Evolutionary conservation across 441 rosid species (phyloP).

Genomic region (Bruguiera hainesii): DNA sequence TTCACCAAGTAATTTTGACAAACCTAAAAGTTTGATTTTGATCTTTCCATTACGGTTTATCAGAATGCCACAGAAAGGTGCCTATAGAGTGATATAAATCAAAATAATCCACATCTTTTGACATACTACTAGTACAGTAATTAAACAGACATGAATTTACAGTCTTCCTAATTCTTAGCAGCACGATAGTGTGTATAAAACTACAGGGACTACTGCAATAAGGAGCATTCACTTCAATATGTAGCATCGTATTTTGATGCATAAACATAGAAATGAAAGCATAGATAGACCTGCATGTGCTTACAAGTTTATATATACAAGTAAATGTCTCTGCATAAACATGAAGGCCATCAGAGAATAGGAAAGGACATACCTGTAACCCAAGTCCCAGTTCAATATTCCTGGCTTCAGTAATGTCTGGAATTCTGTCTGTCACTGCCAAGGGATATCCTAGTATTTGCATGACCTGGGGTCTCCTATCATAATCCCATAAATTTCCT

Average conservation of each 20-base stretch:
- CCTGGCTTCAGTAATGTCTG: constrained; percentile 87
- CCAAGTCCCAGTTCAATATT: constrained; percentile 96
- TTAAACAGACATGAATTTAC: too few relatives aligned
- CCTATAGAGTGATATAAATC: too few relatives aligned
- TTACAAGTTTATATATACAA: not conserved
- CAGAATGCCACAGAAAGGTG: too few relatives aligned
- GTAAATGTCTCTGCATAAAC: not conserved
- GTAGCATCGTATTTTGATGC: not conserved
- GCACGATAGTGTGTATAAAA: not conserved
- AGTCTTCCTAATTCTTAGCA: not conserved
- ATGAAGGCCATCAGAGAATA: not conserved
- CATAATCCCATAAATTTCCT: constrained; percentile 96
- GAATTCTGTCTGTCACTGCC: constrained; percentile 61
- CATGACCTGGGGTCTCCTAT: constrained; percentile 79
- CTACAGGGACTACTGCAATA: not conserved
- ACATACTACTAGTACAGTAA: too few relatives aligned
- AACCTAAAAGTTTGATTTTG: too few relatives aligned
- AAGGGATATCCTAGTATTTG: constrained; percentile 74
- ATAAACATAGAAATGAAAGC: not conserved
- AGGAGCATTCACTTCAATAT: not conserved
- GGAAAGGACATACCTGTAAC: constrained; percentile 56
- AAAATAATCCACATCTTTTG: too few relatives aligned
- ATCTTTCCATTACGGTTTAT: too few relatives aligned
- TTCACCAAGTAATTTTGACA: too few relatives aligned
- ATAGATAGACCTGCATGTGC: not conserved